Evolutionary conservation across 805 yeast genomes (phyloP).

Genomic region (Cyberlindnera xylosilytica): DNA sequence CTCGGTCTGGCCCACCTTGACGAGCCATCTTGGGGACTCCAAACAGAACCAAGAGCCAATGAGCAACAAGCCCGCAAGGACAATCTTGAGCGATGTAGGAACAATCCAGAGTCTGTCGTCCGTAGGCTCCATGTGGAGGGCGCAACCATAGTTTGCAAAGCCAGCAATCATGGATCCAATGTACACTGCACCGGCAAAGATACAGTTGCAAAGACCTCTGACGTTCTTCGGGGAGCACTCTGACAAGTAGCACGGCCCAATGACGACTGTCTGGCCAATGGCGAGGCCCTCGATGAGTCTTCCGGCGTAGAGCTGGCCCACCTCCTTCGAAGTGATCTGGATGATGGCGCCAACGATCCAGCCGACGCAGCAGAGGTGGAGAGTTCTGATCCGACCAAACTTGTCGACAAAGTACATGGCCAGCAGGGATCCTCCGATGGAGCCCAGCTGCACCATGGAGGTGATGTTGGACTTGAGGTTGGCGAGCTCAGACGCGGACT

Average conservation of each 20-base stretch:
- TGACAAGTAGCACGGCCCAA: constrained; percentile 51
- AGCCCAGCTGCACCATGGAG: constrained; percentile 56
- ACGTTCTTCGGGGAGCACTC: constrained; percentile 52
- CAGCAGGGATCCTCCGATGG: constrained; percentile 49
- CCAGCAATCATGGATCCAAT: constrained; percentile 50
- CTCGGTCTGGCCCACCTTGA: constrained; percentile 38
- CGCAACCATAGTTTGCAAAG: constrained; percentile 50
- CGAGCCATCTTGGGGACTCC: constrained; percentile 48
- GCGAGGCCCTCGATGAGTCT: constrained; percentile 52
- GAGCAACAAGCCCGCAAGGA: constrained; percentile 45
- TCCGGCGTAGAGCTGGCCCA: constrained; percentile 54
- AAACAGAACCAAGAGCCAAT: constrained; percentile 41
- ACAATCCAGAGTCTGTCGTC: constrained; percentile 46
- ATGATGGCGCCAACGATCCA: constrained; percentile 45
- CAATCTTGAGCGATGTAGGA: constrained; percentile 47
- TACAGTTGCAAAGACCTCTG: constrained; percentile 50
- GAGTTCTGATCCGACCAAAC: constrained; percentile 47
- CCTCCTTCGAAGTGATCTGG: constrained; percentile 41
- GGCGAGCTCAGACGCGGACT: constrained; percentile 35
- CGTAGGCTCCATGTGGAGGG: constrained; percentile 34
- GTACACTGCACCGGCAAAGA: constrained; percentile 57
- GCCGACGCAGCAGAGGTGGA: constrained; percentile 39
- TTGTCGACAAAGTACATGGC: constrained; percentile 46
- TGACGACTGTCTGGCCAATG: constrained; percentile 52
- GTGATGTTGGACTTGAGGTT: constrained; percentile 48